Percentiles rank a stretch among this genome's conserved stretches.
phyloP scores from a whole-genome alignment of 1,284 basidiomycete genomes.

The Salmacisia buchloeana region DNA sequence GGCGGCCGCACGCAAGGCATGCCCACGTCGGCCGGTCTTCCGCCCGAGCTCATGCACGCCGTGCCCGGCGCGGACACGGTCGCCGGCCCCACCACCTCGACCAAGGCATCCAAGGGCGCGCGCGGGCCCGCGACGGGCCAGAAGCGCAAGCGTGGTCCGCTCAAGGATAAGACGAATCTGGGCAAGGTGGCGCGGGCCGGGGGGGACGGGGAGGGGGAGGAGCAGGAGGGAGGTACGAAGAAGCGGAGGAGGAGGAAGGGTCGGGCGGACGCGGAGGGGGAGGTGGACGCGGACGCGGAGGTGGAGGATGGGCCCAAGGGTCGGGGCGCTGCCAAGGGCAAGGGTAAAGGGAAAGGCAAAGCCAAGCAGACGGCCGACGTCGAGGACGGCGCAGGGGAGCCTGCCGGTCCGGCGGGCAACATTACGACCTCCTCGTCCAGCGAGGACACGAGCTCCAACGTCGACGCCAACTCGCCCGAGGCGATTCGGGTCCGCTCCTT shows the following conservation, averaged over 20 bases:
- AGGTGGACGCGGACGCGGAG: too few relatives aligned
- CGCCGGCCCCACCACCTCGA: constrained; percentile 26
- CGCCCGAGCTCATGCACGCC: constrained; percentile 10
- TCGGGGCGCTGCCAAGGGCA: constrained; percentile 17
- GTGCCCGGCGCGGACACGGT: constrained; percentile 8
- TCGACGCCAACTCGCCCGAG: too few relatives aligned
- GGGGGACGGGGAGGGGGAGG: constrained; percentile 17
- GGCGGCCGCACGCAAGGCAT: neutral
- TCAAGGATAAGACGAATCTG: constrained; percentile 13
- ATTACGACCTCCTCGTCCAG: too few relatives aligned
- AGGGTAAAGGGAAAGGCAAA: constrained; percentile 17
- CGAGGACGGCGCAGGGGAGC: constrained; percentile 13
- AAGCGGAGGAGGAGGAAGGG: too few relatives aligned
- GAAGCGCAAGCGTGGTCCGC: constrained; percentile 61
- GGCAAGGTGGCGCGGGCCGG: constrained; percentile 10
- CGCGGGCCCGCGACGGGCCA: constrained; percentile 64
- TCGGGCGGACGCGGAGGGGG: too few relatives aligned
- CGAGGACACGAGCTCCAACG: too few relatives aligned
- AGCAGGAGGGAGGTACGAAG: too few relatives aligned
- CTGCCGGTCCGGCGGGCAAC: constrained; percentile 54
- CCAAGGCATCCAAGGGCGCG: constrained; percentile 25
- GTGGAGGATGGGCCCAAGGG: constrained; percentile 24
- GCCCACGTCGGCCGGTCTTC: neutral
- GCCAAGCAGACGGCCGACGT: constrained; percentile 17
- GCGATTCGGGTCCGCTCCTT: too few relatives aligned